These are phyloP conservation scores for Discostella stelligeroides DNA, from an alignment of 108 stramenopile genomes.

Conservation along the genomic window DNA sequence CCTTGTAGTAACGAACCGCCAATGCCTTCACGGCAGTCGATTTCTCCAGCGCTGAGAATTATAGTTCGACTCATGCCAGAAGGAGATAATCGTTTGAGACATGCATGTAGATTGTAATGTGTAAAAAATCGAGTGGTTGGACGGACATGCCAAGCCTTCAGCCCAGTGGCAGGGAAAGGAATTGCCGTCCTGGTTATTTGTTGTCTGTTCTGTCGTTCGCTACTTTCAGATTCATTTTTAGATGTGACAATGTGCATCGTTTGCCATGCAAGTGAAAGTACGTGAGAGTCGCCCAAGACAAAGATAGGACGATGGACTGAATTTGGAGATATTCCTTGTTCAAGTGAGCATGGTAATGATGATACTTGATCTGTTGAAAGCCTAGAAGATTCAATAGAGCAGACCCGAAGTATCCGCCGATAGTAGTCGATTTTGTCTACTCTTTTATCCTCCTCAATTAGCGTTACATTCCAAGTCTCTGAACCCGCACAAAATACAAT, in stretches of 20 bases:
- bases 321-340: neutral
- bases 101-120: slow-evolving; percentile 38
- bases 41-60: too few relatives aligned
- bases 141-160: slow-evolving; percentile 65
- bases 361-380: too few relatives aligned
- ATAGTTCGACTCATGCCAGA: too few relatives aligned
- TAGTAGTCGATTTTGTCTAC: neutral
- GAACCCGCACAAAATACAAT: slow-evolving; percentile 6
- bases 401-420: neutral
- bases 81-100: slow-evolving; percentile 34
- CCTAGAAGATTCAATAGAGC: too few relatives aligned
- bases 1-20: too few relatives aligned
- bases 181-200: slow-evolving; percentile 35
- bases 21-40: too few relatives aligned
- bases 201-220: neutral
- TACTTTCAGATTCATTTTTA: neutral
- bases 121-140: slow-evolving; percentile 57
- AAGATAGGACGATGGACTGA: slow-evolving; percentile 37
- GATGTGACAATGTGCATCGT: slow-evolving; percentile 34
- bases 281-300: slow-evolving; percentile 66
- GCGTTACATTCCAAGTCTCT: neutral
- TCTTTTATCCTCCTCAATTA: neutral
- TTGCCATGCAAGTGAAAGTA: slow-evolving; percentile 66
- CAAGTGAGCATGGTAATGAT: neutral
- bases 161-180: slow-evolving; percentile 55